Conservation (phyloP, 2,329 filamentous ascomycete genomes). For the Microdochium trichocladiopsis region DNA sequence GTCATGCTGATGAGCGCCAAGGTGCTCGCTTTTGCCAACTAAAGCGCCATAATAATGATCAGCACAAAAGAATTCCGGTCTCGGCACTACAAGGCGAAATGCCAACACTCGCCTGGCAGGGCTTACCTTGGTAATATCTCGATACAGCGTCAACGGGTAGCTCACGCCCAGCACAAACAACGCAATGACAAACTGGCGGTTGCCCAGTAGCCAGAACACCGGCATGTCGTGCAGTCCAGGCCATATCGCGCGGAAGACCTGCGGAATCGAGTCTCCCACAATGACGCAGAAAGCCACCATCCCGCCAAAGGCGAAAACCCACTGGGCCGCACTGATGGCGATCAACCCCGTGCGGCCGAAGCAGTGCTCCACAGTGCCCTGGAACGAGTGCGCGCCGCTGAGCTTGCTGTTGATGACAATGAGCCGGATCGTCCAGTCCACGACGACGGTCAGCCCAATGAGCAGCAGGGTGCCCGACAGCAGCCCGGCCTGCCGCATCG, state of each 20-base stretch:
- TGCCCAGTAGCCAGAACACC: slow-evolving; percentile 74
- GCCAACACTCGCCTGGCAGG: not conserved
- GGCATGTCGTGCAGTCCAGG: slow-evolving; percentile 65
- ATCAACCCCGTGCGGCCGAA: slow-evolving; percentile 84
- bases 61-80: too few relatives aligned
- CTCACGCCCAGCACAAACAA: slow-evolving; percentile 80
- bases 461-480: slow-evolving; percentile 73
- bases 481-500: slow-evolving; percentile 87
- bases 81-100: too few relatives aligned
- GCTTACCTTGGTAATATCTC: slow-evolving; percentile 90
- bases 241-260: slow-evolving; percentile 77
- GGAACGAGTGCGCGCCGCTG: slow-evolving; percentile 87
- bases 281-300: slow-evolving; percentile 99
- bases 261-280: slow-evolving; percentile 91
- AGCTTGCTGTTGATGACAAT: slow-evolving; percentile 98
- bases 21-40: slow-evolving; percentile 94
- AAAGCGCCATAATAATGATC: slow-evolving; percentile 6
- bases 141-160: slow-evolving; percentile 85
- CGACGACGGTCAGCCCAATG: slow-evolving; percentile 68
- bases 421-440: slow-evolving; percentile 96
- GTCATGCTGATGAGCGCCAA: slow-evolving; percentile 89
- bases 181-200: slow-evolving; percentile 79
- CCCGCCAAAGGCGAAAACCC: slow-evolving; percentile 96
- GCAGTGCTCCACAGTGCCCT: slow-evolving; percentile 92
- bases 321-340: slow-evolving; percentile 85